Percentiles rank a stretch among this genome's conserved stretches.
Evolutionary conservation across 371 early-diverging fungal genomes (phyloP).

Genomic region (Mucor circinelloides): DNA sequence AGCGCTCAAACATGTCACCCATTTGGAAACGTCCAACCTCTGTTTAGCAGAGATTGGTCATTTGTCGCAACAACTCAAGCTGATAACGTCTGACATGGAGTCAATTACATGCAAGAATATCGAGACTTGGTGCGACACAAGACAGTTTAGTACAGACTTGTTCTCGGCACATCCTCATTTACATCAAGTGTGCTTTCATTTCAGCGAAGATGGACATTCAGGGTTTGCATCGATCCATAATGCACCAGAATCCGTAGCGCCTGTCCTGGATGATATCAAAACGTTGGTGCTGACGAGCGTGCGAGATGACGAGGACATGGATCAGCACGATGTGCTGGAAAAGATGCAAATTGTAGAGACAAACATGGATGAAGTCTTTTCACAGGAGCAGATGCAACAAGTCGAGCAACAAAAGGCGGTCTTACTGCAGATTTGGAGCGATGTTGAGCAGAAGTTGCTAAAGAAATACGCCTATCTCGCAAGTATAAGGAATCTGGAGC

Average conservation of each 20-base stretch:
- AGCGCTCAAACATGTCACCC: slow-evolving; percentile 6
- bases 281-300: slow-evolving; percentile 13
- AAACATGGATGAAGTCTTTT: slow-evolving; percentile 7
- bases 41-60: slow-evolving; percentile 27
- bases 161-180: slow-evolving; percentile 6
- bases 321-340: slow-evolving; percentile 10
- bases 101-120: slow-evolving; percentile 14
- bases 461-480: slow-evolving; percentile 14
- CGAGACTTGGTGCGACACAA: slow-evolving; percentile 29
- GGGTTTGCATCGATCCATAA: slow-evolving; percentile 27
- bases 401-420: not conserved
- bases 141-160: slow-evolving; percentile 13
- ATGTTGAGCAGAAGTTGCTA: not conserved
- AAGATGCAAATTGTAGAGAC: slow-evolving; percentile 14
- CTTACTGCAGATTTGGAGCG: slow-evolving; percentile 4
- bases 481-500: slow-evolving; percentile 7
- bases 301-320: slow-evolving; percentile 7
- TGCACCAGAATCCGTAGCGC: not conserved
- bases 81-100: not conserved
- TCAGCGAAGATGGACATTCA: slow-evolving; percentile 21
- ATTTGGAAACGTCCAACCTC: slow-evolving; percentile 20
- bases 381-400: slow-evolving; percentile 7
- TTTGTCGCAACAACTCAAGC: slow-evolving; percentile 9
- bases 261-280: not conserved
- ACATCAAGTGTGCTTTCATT: slow-evolving; percentile 1